Evolutionary conservation across 2,329 filamentous ascomycete genomes (phyloP).

Genomic region (Xylaria sp.): DNA sequence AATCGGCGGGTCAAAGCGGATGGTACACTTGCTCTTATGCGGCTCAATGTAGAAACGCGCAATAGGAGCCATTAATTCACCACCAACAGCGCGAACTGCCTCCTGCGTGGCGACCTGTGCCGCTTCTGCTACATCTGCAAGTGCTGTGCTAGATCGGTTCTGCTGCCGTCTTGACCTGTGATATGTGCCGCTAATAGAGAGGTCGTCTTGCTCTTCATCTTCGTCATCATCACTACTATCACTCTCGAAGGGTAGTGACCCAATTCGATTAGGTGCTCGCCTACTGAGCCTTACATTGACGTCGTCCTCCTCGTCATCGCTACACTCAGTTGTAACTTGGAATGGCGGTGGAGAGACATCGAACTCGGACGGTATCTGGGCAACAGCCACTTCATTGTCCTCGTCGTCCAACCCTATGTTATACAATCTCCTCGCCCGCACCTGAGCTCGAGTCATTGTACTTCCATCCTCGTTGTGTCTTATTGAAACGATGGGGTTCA

Average conservation of each 20-base stretch:
- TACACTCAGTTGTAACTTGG: conserved; percentile 68
- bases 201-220: conserved; percentile 52
- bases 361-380: conserved; percentile 69
- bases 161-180: conserved; percentile 48
- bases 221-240: conserved; percentile 56
- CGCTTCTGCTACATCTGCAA: conserved; percentile 59
- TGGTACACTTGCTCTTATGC: conserved; percentile 84
- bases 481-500: conserved; percentile 60
- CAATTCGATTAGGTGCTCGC: conserved; percentile 64
- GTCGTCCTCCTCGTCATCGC: conserved; percentile 66
- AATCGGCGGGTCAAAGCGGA: conserved; percentile 85
- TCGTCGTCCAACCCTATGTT: conserved; percentile 58
- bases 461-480: conserved; percentile 64
- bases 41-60: conserved; percentile 86
- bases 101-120: conserved; percentile 66
- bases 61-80: conserved; percentile 75
- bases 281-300: conserved; percentile 48
- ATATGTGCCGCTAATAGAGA: conserved; percentile 46
- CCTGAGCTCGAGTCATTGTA: conserved; percentile 57
- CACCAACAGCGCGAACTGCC: conserved; percentile 66
- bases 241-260: conserved; percentile 66
- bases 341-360: conserved; percentile 60
- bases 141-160: conserved; percentile 46
- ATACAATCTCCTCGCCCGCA: conserved; percentile 59
- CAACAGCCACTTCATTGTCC: conserved; percentile 58